These are phyloP conservation scores for Singerocomus inundabilis DNA, from an alignment of 1,284 basidiomycete genomes.

Conservation along the genomic window DNA sequence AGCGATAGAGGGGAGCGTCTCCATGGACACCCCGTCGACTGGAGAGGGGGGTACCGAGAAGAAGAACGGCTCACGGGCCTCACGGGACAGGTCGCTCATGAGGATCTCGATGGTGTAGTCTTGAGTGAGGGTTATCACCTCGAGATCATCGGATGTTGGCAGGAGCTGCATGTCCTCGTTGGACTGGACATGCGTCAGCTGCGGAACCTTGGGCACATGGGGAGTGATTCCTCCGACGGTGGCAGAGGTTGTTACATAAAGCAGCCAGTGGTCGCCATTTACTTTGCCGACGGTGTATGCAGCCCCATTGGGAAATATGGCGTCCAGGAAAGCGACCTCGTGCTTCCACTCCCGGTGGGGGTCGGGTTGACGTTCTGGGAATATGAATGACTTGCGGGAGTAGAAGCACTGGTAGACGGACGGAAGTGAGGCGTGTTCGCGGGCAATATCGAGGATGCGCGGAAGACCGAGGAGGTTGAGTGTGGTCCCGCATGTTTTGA, in stretches of 20 bases:
- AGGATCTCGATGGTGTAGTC: constrained; percentile 99
- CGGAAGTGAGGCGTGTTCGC: constrained; percentile 70
- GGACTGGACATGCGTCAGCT: constrained; percentile 12
- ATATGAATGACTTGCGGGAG: constrained; percentile 99
- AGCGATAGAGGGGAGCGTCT: constrained; percentile 53
- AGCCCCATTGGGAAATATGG: constrained; percentile 82
- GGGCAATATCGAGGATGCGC: constrained; percentile 88
- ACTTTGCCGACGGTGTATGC: constrained; percentile 98
- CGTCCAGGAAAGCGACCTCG: constrained; percentile 91
- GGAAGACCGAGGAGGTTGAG: constrained; percentile 94
- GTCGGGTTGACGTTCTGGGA: constrained; percentile 92
- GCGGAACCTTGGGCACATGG: constrained; percentile 17
- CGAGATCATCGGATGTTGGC: constrained; percentile 20
- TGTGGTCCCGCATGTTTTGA: constrained; percentile 99
- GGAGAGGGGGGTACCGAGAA: constrained; percentile 44
- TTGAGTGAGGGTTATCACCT: constrained; percentile 32
- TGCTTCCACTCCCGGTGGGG: constrained; percentile 95
- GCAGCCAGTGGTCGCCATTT: constrained; percentile 98
- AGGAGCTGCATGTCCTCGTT: constrained; percentile 6
- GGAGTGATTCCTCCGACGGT: constrained; percentile 32
- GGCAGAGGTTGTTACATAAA: constrained; percentile 81
- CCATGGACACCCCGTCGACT: constrained; percentile 31
- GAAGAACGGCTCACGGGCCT: constrained; percentile 79
- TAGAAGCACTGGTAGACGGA: constrained; percentile 92
- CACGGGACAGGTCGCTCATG: constrained; percentile 90